Evolutionary conservation across 345 rosid genomes (phyloP).

Genomic region (Arabidopsis suecica): DNA sequence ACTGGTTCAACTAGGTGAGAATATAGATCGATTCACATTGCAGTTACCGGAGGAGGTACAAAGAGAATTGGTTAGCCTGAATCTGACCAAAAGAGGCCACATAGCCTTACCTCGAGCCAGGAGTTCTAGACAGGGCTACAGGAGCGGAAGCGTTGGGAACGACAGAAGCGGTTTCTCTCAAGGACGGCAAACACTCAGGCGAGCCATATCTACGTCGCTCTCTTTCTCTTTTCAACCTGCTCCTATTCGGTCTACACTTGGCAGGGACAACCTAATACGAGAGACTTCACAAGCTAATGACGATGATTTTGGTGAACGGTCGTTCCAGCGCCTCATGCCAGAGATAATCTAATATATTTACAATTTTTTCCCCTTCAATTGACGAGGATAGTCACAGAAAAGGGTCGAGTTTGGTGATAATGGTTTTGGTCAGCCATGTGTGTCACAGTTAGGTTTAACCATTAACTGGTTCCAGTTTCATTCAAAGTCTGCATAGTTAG

Average conservation of each 20-base stretch:
- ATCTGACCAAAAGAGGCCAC: slow-evolving; percentile 49
- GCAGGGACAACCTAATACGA: not conserved
- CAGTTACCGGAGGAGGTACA: slow-evolving; percentile 68
- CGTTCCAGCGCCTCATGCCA: slow-evolving; percentile 38
- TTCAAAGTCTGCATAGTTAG: slow-evolving; percentile 15
- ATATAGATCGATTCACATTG: slow-evolving; percentile 66
- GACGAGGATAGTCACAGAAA: slow-evolving; percentile 12
- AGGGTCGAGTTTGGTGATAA: not conserved
- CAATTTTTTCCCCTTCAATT: not conserved
- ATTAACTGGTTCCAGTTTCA: slow-evolving; percentile 24
- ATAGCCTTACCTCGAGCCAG: slow-evolving; percentile 59
- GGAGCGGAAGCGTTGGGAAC: slow-evolving; percentile 44
- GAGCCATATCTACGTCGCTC: slow-evolving; percentile 22
- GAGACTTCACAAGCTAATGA: slow-evolving; percentile 23
- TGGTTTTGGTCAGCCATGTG: slow-evolving; percentile 5
- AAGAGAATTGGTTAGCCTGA: slow-evolving; percentile 45
- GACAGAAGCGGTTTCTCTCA: slow-evolving; percentile 13
- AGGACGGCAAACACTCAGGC: not conserved
- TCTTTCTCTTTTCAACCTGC: slow-evolving; percentile 29
- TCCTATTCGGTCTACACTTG: slow-evolving; percentile 18
- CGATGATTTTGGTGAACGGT: slow-evolving; percentile 30
- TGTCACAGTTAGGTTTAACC: slow-evolving; percentile 20
- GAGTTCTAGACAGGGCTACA: slow-evolving; percentile 62
- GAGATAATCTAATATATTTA: slow-evolving; percentile 23
- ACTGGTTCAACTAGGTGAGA: slow-evolving; percentile 56